phyloP scores from a whole-genome alignment of 1,139 yeast genomes.

The Blastobotrys ciferrii region DNA sequence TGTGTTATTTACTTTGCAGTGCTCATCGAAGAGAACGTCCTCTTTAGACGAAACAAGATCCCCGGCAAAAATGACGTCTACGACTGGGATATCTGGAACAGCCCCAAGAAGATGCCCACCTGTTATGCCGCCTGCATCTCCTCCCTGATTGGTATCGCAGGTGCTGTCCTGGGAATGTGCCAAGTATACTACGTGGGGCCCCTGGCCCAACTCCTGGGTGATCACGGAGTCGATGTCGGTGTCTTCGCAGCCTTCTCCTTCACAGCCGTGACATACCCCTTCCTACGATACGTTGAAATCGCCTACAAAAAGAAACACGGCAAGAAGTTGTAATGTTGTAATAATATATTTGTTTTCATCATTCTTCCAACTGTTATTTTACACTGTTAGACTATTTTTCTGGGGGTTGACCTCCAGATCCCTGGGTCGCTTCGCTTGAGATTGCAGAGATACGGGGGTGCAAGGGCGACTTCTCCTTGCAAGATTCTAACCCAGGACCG shows the following conservation, averaged over 20 bases:
- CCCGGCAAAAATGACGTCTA: conserved; percentile 29
- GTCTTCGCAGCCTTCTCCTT: conserved; percentile 79
- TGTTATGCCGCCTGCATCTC: conserved; percentile 65
- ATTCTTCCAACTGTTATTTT: background rate
- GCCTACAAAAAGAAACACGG: conserved; percentile 8
- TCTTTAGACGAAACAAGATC: conserved; percentile 60
- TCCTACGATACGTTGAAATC: conserved; percentile 57
- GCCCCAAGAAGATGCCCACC: conserved; percentile 51
- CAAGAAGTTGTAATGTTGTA: background rate
- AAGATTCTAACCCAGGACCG: too few species aligned
- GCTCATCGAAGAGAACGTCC: conserved; percentile 67
- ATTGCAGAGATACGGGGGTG: too few species aligned
- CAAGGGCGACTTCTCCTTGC: too few species aligned
- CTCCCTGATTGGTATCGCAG: conserved; percentile 63
- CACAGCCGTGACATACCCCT: conserved; percentile 62
- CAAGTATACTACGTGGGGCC: conserved; percentile 79
- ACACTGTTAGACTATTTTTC: too few species aligned
- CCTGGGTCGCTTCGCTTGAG: too few species aligned
- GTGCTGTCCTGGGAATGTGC: conserved; percentile 80
- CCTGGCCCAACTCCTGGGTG: conserved; percentile 56
- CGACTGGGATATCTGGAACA: conserved; percentile 66
- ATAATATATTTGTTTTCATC: background rate
- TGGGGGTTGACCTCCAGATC: too few species aligned
- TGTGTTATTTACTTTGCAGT: conserved; percentile 75
- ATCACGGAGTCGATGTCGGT: conserved; percentile 72